These are phyloP conservation scores for Suillus paluster DNA, from an alignment of 768 basidiomycete genomes.

Conservation along the genomic window DNA sequence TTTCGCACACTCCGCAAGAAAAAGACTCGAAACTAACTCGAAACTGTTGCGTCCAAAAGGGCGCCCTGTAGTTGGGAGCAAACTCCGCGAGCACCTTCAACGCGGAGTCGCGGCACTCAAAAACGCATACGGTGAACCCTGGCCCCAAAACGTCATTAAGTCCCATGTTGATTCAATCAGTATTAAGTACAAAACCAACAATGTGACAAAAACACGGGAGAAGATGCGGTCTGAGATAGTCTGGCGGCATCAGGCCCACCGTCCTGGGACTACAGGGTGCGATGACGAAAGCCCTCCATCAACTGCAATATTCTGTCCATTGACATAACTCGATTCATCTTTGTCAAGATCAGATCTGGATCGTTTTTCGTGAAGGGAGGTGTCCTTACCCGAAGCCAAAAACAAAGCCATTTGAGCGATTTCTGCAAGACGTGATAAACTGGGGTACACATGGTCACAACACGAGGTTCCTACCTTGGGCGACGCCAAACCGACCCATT, in stretches of 20 bases:
- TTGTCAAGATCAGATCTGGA: slow-evolving; percentile 17
- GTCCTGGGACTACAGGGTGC: slow-evolving; percentile 78
- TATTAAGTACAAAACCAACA: slow-evolving; percentile 3
- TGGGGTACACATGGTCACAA: slow-evolving; percentile 18
- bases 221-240: not conserved
- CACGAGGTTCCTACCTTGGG: slow-evolving; percentile 59
- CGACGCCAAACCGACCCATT: slow-evolving; percentile 77
- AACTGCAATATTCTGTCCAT: slow-evolving; percentile 84
- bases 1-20: not conserved
- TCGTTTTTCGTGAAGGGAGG: slow-evolving; percentile 1
- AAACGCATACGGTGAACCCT: not conserved
- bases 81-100: slow-evolving; percentile 30
- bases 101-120: slow-evolving; percentile 24
- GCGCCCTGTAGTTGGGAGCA: slow-evolving; percentile 1
- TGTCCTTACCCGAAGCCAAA: slow-evolving; percentile 76
- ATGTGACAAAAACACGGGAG: slow-evolving; percentile 4
- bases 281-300: slow-evolving; percentile 88
- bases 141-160: slow-evolving; percentile 2
- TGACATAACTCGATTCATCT: slow-evolving; percentile 93
- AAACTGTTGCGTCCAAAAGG: not conserved
- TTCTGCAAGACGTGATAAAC: slow-evolving; percentile 51
- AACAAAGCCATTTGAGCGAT: slow-evolving; percentile 87
- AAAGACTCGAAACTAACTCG: not conserved
- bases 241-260: slow-evolving; percentile 53
- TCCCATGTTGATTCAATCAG: slow-evolving; percentile 5